Evolutionary conservation across 1,284 basidiomycete species (phyloP).

Genomic region (Filobasidium uniguttulatum): DNA sequence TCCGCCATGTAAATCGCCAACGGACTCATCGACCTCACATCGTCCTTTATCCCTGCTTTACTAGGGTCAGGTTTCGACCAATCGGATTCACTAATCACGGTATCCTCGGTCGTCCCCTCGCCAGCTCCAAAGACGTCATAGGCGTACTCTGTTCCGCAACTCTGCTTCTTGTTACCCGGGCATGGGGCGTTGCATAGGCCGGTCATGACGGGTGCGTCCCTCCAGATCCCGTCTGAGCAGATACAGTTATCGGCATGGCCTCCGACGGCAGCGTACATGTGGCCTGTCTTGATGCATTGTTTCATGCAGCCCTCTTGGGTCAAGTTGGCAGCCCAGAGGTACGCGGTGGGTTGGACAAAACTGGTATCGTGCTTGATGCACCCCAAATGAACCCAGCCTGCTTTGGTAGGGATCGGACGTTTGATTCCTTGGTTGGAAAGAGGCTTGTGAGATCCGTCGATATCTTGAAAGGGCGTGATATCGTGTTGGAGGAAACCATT

Average conservation of each 20-base stretch:
- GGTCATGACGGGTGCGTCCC: background rate
- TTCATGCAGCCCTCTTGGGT: constrained; percentile 1
- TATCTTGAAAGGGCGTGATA: background rate
- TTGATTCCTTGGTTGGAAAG: background rate
- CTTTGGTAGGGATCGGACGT: background rate
- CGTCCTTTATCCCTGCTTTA: too few relatives aligned
- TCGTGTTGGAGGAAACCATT: background rate
- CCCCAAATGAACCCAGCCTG: background rate
- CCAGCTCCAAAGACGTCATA: background rate
- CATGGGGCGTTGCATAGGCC: background rate
- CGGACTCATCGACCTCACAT: too few relatives aligned
- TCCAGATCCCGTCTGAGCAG: background rate
- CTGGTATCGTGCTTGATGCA: background rate
- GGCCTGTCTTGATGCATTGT: background rate
- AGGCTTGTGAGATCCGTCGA: background rate
- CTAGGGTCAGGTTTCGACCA: too few relatives aligned
- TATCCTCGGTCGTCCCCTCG: background rate
- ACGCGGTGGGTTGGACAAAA: background rate
- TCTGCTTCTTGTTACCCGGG: background rate
- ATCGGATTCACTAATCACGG: too few relatives aligned
- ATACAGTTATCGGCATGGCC: background rate
- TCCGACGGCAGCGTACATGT: background rate
- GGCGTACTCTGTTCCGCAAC: background rate
- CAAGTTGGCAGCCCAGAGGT: background rate
- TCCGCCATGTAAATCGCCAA: too few relatives aligned